Conservation (phyloP, 768 basidiomycete species). For the Naematelia aurantialba region DNA sequence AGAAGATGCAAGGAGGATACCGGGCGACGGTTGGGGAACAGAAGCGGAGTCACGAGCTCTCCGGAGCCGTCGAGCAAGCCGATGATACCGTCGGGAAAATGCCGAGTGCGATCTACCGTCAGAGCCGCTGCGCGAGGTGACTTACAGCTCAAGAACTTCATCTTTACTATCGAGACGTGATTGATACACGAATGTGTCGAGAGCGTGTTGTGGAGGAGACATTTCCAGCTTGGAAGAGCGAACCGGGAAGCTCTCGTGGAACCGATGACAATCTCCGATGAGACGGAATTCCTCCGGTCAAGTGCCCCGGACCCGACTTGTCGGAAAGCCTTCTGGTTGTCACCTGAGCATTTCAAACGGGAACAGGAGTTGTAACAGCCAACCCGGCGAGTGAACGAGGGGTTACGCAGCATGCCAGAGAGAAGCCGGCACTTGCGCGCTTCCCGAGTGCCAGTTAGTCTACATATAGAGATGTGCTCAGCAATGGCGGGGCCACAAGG, state of each 20-base stretch:
- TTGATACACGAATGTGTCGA: too few species aligned
- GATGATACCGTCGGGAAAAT: slow-evolving; percentile 16
- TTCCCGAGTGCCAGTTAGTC: neutral
- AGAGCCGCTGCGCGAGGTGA: neutral
- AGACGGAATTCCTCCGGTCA: too few species aligned
- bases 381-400: too few species aligned
- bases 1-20: slow-evolving; percentile 19
- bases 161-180: slow-evolving; percentile 1
- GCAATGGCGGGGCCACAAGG: neutral
- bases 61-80: slow-evolving; percentile 17
- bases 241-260: too few species aligned
- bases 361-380: too few species aligned
- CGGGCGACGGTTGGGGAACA: slow-evolving; percentile 17
- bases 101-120: slow-evolving; percentile 16
- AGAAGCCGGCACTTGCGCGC: too few species aligned
- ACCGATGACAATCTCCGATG: neutral
- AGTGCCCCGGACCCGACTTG: too few species aligned
- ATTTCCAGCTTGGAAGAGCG: too few species aligned
- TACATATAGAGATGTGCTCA: neutral
- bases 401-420: too few species aligned
- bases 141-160: slow-evolving; percentile 1
- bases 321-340: too few species aligned
- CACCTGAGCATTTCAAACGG: too few species aligned
- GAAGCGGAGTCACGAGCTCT: slow-evolving; percentile 13
- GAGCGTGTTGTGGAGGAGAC: too few species aligned